Percentiles rank a stretch among this genome's conserved stretches.
These are phyloP conservation scores for Hypomyces perniciosus DNA, from an alignment of 2,329 filamentous ascomycete genomes.

Conservation along the genomic window DNA sequence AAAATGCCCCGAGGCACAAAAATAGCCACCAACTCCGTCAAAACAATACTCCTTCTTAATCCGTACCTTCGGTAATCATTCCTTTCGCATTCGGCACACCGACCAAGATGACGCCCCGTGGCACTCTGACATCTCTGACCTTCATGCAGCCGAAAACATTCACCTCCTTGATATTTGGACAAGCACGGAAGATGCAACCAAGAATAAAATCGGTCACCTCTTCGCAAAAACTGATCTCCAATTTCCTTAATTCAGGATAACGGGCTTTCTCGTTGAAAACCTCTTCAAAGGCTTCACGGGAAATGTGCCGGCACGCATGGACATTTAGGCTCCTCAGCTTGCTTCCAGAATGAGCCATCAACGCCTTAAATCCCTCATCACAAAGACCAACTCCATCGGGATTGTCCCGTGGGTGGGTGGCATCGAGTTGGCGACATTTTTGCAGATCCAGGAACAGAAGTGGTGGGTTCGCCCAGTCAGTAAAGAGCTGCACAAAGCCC, in stretches of 20 bases:
- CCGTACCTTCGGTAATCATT: conserved; percentile 51
- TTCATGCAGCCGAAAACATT: conserved; percentile 63
- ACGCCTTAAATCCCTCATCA: conserved; percentile 65
- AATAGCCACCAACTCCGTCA: too few relatives aligned
- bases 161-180: conserved; percentile 53
- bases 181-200: conserved; percentile 57
- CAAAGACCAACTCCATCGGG: conserved; percentile 66
- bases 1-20: too few relatives aligned
- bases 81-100: conserved; percentile 54
- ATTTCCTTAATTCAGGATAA: conserved; percentile 63
- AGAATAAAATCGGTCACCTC: conserved; percentile 60
- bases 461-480: conserved; percentile 65
- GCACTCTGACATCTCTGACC: conserved; percentile 48
- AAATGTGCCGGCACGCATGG: conserved; percentile 80
- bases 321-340: conserved; percentile 65
- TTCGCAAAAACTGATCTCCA: conserved; percentile 75
- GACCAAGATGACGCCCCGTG: conserved; percentile 49
- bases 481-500: conserved; percentile 68
- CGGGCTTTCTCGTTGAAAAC: conserved; percentile 56
- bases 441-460: conserved; percentile 68
- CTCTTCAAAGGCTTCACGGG: conserved; percentile 62
- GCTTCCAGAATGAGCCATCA: conserved; percentile 77
- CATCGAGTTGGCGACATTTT: conserved; percentile 71
- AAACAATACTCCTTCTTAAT: conserved; percentile 12
- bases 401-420: conserved; percentile 59